Evolutionary conservation across 257 asterid species (phyloP), one percentile per base, ranked within the genome.

Genomic region (Penstemon davidsonii): DNA sequence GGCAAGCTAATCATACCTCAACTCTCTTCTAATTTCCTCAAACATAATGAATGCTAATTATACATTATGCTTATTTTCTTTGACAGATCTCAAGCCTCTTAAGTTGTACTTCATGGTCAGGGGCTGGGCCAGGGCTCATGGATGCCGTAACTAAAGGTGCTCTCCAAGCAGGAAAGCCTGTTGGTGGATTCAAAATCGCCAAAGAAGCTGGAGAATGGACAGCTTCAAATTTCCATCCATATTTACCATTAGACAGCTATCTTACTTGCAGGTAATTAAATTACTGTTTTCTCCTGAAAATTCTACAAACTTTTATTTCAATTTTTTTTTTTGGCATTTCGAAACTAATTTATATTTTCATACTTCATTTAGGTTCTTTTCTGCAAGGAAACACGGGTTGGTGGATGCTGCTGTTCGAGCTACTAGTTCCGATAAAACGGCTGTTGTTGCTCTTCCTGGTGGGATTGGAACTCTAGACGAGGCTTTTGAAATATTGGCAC

Each of bases 141-240:
- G 99, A 93, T 79, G 97, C 99, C 25, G 95, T 79, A 44, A 90
- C 95, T 33, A 83, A 84, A 93, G 99, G 99, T 7, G 96, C 97
- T 71, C 76, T 93, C 40, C 73, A 80, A 80, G 91, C 96, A 42
- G 89, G 88, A 15, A 91, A 84, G 82, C 87, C 87, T 0, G 96
- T 93, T 72, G 99, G 96, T 45, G 99, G 99, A 53, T 87, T 93
- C 76, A 93, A 88, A 86, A 93, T 91, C 64, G 87, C 81, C 67
- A 87, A 76, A 74, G 99, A 93, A 83, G 97, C 96, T 56, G 96
- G 97, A 55, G 96, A 90, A 73, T 93, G 97, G 97, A 86, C 87
- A 4, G 77, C 96, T 44, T 74, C 95, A 4, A 82, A 84, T 65
- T 68, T 83, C 59, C 97, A 90, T 68, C 87, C 97, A 0, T 88